Evolutionary conservation across 2,329 filamentous ascomycete species (phyloP), one percentile per base, ranked within the genome.

Genomic region (Endothia cerciana): DNA sequence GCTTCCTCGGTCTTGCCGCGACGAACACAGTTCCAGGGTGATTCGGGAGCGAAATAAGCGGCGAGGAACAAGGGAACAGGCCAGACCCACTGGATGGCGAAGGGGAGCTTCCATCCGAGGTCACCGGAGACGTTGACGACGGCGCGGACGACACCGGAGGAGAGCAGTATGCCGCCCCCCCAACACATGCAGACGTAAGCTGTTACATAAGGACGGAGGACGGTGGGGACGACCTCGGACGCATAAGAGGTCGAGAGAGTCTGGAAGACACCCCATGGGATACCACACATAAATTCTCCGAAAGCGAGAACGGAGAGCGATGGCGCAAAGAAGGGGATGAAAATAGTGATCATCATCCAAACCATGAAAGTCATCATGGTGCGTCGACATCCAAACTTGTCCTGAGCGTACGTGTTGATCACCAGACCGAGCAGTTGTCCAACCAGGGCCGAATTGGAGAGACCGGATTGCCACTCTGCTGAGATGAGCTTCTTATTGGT

Each of bases 371-470:
- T 72, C 51, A 80, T 74, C 70, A 81, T 76, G 0, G 76, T 78
- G 66, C 73, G 71, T 11, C 75, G 72, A 57, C 76, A 77, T 0
- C 78, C 78, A 19, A 74, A 77, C 1, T 70, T 71, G 53, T 84
- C 80, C 5, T 79, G 76, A 2, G 79, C 64, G 58, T 74, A 77
- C 1, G 80, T 81, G 53, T 79, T 82, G 33, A 80, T 68, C 19
- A 80, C 69, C 1, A 83, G 73, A 0, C 82, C 82, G 1, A 80
- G 45, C 3, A 85, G 77, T 40, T 80, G 76, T 1, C 82, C 82
- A 4, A 80, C 77, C 3, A 77, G 70, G 0, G 78, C 75, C 2
- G 77, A 81, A 28, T 82, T 82, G 3, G 76, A 76, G 0, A 84
- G 72, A 0, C 77, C 81, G 0, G 80, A 77, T 67, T 83, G 81